Evolutionary conservation across 495 filamentous ascomycete species (phyloP).

Genomic region (Emericellopsis terricola): DNA sequence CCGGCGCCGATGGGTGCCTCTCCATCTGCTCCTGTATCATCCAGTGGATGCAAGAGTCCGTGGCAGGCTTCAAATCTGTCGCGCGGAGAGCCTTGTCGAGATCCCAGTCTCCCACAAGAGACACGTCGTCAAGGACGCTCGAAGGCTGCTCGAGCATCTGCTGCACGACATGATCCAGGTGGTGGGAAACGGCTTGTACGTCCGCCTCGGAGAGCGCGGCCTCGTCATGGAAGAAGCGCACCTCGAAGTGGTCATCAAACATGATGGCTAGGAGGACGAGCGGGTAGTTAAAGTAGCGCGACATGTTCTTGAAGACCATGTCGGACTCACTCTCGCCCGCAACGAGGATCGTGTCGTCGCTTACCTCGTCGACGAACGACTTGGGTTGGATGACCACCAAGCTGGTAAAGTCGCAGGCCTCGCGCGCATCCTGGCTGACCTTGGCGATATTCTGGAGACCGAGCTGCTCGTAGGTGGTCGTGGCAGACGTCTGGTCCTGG

Average conservation of each 20-base stretch:
- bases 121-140: too few relatives aligned
- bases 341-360: neutral
- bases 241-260: too few relatives aligned
- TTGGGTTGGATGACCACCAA: neutral
- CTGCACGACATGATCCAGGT: too few relatives aligned
- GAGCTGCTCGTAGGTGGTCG: slow-evolving; percentile 24
- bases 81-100: too few relatives aligned
- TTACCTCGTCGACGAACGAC: neutral
- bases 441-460: slow-evolving; percentile 23
- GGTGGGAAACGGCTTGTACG: too few relatives aligned
- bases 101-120: too few relatives aligned
- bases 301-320: neutral
- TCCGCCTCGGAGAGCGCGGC: too few relatives aligned
- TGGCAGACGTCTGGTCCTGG: slow-evolving; percentile 15
- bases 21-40: neutral
- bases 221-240: too few relatives aligned
- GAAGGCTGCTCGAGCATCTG: too few relatives aligned
- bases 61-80: too few relatives aligned
- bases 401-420: neutral
- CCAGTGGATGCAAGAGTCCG: neutral
- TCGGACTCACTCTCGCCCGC: neutral
- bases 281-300: neutral
- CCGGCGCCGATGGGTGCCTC: slow-evolving; percentile 1
- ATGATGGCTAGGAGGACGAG: too few relatives aligned
- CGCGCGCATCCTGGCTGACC: neutral